Base-by-base conservation (phyloP, 2,329 filamentous ascomycete genomes). In the Aspergillus melleus region DNA sequence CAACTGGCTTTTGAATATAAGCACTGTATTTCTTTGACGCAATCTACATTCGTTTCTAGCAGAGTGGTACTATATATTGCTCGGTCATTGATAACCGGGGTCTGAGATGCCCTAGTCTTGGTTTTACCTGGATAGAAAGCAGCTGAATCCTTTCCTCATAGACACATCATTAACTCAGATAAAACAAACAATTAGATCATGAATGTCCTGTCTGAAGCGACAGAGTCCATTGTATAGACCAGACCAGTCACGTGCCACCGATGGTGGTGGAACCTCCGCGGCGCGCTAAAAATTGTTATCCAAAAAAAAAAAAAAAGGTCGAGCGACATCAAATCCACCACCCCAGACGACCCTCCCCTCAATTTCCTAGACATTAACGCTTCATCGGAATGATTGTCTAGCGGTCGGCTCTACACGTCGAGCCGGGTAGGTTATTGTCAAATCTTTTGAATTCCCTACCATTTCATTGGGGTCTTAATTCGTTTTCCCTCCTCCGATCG, bases 201-300 rank as follows among this genome's bases (percentile, higher is more conserved):
- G 36, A 10, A 42, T 16, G 14, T 42, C 6, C 36, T n/a, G 26
- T 8, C 4, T 42, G 36, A 42, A 42, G 36, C 32, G 8, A 46
- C 42, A 46, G 12, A 9, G 10, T 11, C 19, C 4, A 19, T 47
- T 24, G 19, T 47, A 47, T 47, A 47, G 44, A 11, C 12, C 12
- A 1, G 11, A 19, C 36, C 16, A 8, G 36, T 59, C 69, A 71
- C 69, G 69, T 71, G 69, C 67, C 44, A 12, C 19, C 30, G 2
- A 2, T 8, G 1, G 36, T 52, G 6, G 63, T 67, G 65, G 65
- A 63, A 47, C 61, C 64, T 65, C 63, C 61, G 61, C 59, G 53
- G 60, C 60, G 60, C 64, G 61, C 66, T 68, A 68, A 69, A 69
- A 68, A 63, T 67, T 68, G 59, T 36, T 68, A 68, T 67, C 62